phyloP scores from a whole-genome alignment of 306 rosid genomes.

The Purshia tridentata region DNA sequence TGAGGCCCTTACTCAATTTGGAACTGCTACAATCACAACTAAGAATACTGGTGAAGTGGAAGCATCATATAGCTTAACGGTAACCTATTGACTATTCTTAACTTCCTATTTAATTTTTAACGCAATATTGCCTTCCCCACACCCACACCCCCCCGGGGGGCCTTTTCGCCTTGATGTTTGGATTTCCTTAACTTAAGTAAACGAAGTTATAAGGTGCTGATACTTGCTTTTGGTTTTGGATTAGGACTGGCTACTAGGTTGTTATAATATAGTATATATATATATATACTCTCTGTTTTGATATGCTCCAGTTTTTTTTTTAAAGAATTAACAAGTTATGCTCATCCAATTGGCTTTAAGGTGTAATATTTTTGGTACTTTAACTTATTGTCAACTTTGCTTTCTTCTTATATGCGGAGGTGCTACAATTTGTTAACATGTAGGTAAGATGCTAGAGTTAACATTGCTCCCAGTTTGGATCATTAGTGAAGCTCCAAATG shows the following conservation, averaged over 20 bases:
- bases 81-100: constrained; percentile 18
- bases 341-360: background rate
- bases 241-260: background rate
- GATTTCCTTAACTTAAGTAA: background rate
- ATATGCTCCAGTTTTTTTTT: too few relatives aligned
- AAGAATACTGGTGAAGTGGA: constrained; percentile 90
- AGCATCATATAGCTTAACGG: constrained; percentile 97
- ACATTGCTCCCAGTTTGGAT: background rate
- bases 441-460: background rate
- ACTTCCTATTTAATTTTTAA: background rate
- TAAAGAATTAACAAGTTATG: background rate
- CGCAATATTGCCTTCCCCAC: too few relatives aligned
- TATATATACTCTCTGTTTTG: background rate
- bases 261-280: background rate
- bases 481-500: background rate
- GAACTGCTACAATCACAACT: constrained; percentile 72
- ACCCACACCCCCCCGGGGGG: too few relatives aligned
- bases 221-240: background rate
- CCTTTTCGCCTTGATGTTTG: background rate
- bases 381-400: too few relatives aligned
- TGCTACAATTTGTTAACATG: too few relatives aligned
- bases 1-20: constrained; percentile 86
- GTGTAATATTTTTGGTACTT: background rate
- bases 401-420: too few relatives aligned
- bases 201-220: background rate